Evolutionary conservation across 106 monocot species (phyloP).

Genomic region (Hemerocallis citrina): DNA sequence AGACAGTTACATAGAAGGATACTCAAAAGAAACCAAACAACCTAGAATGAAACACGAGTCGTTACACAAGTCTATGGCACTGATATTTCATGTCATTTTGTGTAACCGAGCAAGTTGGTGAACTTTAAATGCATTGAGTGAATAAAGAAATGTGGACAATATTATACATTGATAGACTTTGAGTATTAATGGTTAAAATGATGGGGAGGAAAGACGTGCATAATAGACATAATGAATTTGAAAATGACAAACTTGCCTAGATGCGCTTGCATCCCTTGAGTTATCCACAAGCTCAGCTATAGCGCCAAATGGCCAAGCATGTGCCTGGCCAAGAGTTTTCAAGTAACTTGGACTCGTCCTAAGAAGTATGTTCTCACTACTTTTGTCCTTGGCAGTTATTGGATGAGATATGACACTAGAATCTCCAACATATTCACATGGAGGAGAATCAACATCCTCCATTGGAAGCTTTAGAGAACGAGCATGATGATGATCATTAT

Average conservation of each 20-base stretch:
- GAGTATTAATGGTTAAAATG: neutral
- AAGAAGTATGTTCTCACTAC: slow-evolving; percentile 15
- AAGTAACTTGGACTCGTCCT: slow-evolving; percentile 32
- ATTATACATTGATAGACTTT: neutral
- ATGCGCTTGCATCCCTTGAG: slow-evolving; percentile 40
- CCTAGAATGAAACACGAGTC: too few relatives aligned
- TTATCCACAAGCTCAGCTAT: slow-evolving; percentile 56
- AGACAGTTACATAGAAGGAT: too few relatives aligned
- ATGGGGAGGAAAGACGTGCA: neutral
- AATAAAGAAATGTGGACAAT: too few relatives aligned
- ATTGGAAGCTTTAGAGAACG: neutral
- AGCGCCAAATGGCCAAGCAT: slow-evolving; percentile 54
- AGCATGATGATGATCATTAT: neutral
- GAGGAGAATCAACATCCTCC: neutral
- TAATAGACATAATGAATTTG: neutral
- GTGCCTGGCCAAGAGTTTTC: slow-evolving; percentile 37
- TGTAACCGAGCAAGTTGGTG: too few relatives aligned
- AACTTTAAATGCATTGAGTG: too few relatives aligned
- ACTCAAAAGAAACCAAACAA: too few relatives aligned
- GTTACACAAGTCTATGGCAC: too few relatives aligned
- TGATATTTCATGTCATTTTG: too few relatives aligned
- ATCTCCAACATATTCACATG: slow-evolving; percentile 4
- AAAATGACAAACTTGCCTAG: slow-evolving; percentile 21
- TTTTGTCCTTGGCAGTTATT: neutral
- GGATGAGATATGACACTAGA: neutral